Conservation (phyloP, 768 basidiomycete genomes). For the Lyophyllum atratum region DNA sequence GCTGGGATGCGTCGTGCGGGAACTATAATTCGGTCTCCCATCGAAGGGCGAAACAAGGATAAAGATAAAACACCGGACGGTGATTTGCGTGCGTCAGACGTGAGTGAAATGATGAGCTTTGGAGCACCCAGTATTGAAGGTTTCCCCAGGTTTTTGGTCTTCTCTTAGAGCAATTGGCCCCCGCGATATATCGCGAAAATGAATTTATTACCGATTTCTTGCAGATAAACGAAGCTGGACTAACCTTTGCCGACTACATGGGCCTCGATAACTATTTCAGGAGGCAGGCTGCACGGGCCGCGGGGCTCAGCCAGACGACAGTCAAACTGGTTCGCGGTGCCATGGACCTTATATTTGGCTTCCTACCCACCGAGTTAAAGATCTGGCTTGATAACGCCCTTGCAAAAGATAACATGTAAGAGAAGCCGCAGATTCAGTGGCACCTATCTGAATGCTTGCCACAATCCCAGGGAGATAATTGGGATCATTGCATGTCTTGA, state of each 20-base stretch:
- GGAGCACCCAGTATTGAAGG: background rate
- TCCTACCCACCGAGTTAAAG: slow-evolving; percentile 81
- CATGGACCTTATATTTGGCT: slow-evolving; percentile 95
- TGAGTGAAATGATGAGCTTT: slow-evolving; percentile 24
- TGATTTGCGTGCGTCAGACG: slow-evolving; percentile 72
- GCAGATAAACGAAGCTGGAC: slow-evolving; percentile 83
- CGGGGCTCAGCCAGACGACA: slow-evolving; percentile 67
- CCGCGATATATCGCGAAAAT: slow-evolving; percentile 79
- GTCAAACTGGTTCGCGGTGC: slow-evolving; percentile 82
- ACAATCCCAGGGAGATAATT: slow-evolving; percentile 68
- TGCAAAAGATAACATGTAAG: slow-evolving; percentile 74
- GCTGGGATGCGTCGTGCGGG: slow-evolving; percentile 78
- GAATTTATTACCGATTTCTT: slow-evolving; percentile 91
- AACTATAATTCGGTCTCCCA: slow-evolving; percentile 79
- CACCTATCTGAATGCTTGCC: slow-evolving; percentile 1
- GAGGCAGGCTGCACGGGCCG: slow-evolving; percentile 80
- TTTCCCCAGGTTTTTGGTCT: slow-evolving; percentile 66
- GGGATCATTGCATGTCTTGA: slow-evolving; percentile 83
- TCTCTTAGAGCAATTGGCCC: slow-evolving; percentile 74
- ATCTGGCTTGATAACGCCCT: slow-evolving; percentile 82
- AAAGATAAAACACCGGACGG: slow-evolving; percentile 60
- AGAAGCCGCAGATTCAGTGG: slow-evolving; percentile 2
- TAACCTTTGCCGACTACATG: slow-evolving; percentile 97
- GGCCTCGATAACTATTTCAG: slow-evolving; percentile 92
- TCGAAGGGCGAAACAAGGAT: slow-evolving; percentile 62